phyloP scores from a whole-genome alignment of 495 filamentous ascomycete species.

The Podospora didyma region DNA sequence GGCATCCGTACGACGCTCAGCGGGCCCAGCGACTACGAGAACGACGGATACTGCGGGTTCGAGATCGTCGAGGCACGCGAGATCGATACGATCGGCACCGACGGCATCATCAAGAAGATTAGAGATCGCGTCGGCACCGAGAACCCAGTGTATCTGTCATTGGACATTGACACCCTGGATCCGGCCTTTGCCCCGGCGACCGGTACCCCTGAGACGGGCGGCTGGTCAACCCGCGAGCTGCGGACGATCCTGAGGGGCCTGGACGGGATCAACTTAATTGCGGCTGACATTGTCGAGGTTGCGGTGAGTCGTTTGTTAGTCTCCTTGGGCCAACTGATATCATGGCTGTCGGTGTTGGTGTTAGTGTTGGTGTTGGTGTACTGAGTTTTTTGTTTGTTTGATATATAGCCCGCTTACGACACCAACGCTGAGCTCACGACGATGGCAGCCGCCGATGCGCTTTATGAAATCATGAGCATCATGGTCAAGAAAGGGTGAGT shows the following conservation, averaged over 20 bases:
- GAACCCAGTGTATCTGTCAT: constrained; percentile 66
- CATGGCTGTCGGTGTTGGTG: no score
- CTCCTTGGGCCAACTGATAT: no score
- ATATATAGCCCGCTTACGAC: constrained; percentile 71
- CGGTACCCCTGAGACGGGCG: constrained; percentile 71
- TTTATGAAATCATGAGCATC: constrained; percentile 82
- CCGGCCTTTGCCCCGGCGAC: constrained; percentile 69
- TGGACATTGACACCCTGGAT: constrained; percentile 76
- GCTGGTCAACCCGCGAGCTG: constrained; percentile 72
- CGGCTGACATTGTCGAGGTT: constrained; percentile 83
- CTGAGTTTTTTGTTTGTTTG: background rate
- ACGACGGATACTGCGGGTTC: constrained; percentile 66
- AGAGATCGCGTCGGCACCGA: constrained; percentile 57
- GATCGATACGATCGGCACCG: constrained; percentile 64
- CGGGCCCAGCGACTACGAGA: constrained; percentile 67
- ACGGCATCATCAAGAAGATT: constrained; percentile 61
- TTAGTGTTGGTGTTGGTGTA: background rate
- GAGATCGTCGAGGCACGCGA: constrained; percentile 67
- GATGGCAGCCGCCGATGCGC: constrained; percentile 74
- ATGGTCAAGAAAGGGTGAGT: constrained; percentile 61
- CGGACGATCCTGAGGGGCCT: constrained; percentile 68
- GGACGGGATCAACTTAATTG: constrained; percentile 67
- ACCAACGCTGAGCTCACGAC: constrained; percentile 83
- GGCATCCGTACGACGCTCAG: constrained; percentile 72
- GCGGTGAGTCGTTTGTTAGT: constrained; percentile 33